These are phyloP conservation scores for Scheffersomyces spartinae DNA, from an alignment of 805 yeast species.

Conservation along the genomic window DNA sequence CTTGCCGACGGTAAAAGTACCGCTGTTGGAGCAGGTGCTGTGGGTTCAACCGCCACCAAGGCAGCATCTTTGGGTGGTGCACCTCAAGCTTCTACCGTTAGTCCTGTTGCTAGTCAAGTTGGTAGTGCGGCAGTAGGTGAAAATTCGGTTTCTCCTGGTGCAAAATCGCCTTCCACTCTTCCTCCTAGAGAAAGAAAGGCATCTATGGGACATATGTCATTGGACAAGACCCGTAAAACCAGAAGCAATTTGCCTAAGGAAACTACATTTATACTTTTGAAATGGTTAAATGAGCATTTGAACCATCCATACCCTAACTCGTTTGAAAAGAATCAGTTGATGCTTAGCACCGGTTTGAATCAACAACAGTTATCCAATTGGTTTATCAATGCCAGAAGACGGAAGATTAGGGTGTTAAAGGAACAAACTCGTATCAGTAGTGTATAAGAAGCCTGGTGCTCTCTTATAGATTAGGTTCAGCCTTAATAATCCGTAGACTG, in stretches of 20 bases:
- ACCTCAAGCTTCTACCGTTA: no score
- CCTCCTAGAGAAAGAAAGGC: no score
- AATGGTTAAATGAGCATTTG: slow-evolving; percentile 65
- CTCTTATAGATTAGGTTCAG: no score
- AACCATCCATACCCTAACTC: slow-evolving; percentile 81
- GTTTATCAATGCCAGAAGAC: slow-evolving; percentile 80
- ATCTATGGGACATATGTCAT: not conserved
- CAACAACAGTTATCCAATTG: slow-evolving; percentile 76
- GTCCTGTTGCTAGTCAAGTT: no score
- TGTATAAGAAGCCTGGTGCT: no score
- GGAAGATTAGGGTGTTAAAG: slow-evolving; percentile 47
- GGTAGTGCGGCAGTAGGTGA: no score
- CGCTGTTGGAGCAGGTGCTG: no score
- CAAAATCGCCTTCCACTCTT: slow-evolving; percentile 2
- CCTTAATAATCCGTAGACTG: no score
- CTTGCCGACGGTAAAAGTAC: no score
- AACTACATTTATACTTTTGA: slow-evolving; percentile 56
- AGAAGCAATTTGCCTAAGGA: slow-evolving; percentile 73
- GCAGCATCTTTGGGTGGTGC: no score
- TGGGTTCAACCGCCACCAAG: no score
- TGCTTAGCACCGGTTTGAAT: slow-evolving; percentile 64
- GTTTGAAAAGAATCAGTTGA: slow-evolving; percentile 58
- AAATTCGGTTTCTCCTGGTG: slow-evolving; percentile 2
- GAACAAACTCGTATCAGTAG: no score
- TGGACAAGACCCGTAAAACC: slow-evolving; percentile 19